Evolutionary conservation across 2,329 filamentous ascomycete genomes (phyloP).

Genomic region (Arthroderma sp.): DNA sequence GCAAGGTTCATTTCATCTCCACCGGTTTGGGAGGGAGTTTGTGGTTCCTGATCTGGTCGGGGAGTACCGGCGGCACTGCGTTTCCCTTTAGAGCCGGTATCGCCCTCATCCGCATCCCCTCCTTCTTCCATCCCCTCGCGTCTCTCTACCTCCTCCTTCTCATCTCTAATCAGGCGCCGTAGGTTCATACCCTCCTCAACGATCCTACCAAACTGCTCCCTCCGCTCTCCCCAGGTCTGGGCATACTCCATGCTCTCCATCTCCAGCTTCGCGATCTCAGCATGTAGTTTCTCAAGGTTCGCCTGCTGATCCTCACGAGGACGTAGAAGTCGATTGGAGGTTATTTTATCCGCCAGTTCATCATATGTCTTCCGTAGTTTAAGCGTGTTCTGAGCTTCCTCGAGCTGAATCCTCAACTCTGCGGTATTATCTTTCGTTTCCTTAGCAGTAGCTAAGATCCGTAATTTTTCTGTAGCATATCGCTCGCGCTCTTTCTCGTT

Average conservation of each 20-base stretch:
- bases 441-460: conserved; percentile 66
- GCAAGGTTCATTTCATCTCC: conserved; percentile 1
- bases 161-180: conserved; percentile 73
- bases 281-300: conserved; percentile 67
- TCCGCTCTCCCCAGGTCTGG: conserved; percentile 68
- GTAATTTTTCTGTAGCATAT: conserved; percentile 66
- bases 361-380: conserved; percentile 75
- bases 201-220: conserved; percentile 76
- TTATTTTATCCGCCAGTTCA: conserved; percentile 75
- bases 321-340: conserved; percentile 62
- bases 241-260: conserved; percentile 71
- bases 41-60: conserved; percentile 34
- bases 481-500: conserved; percentile 73
- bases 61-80: conserved; percentile 38
- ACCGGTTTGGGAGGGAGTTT: conserved; percentile 22
- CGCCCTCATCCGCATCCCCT: conserved; percentile 45
- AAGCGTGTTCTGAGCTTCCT: conserved; percentile 61
- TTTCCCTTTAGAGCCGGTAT: conserved; percentile 36
- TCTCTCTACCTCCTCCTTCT: conserved; percentile 87
- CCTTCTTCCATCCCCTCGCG: conserved; percentile 64
- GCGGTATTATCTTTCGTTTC: conserved; percentile 62
- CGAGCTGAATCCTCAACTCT: conserved; percentile 59
- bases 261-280: conserved; percentile 78
- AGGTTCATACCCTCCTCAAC: conserved; percentile 85
- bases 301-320: conserved; percentile 71